phyloP scores from a whole-genome alignment of 2,329 filamentous ascomycete species.

The Cladosporium cucumerinum region DNA sequence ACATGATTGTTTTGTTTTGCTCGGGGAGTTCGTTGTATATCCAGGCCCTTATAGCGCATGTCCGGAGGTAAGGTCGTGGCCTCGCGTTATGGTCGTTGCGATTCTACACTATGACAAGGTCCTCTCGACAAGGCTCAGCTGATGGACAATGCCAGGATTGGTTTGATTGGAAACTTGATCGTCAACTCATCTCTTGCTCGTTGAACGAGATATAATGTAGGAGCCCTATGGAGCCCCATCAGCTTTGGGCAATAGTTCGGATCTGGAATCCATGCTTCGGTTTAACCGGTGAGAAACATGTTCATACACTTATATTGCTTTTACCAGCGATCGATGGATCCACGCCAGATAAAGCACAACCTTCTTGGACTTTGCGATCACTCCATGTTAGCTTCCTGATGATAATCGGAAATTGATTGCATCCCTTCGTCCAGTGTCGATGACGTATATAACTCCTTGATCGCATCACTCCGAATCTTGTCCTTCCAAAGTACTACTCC shows the following conservation, averaged over 20 bases:
- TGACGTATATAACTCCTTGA: not conserved
- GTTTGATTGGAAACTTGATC: not conserved
- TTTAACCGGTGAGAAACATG: not conserved
- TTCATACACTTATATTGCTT: not conserved
- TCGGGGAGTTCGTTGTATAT: not conserved
- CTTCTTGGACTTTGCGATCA: not conserved
- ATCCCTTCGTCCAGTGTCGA: not conserved
- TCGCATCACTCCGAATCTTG: no score
- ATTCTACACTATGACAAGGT: not conserved
- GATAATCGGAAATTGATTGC: not conserved
- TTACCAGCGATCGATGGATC: not conserved
- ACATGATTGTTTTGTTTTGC: not conserved
- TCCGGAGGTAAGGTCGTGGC: not conserved
- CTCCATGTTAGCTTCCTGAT: not conserved
- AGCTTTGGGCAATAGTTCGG: not conserved
- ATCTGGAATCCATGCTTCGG: not conserved
- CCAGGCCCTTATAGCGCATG: not conserved
- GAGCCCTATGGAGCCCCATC: not conserved
- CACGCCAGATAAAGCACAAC: not conserved
- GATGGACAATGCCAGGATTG: not conserved
- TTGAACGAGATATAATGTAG: not conserved
- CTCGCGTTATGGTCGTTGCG: not conserved
- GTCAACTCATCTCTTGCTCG: not conserved
- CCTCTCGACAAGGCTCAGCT: not conserved
- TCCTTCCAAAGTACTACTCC: no score